Conservation (phyloP, 2,329 filamentous ascomycete species). For the Emmonsiellopsis sp. region DNA sequence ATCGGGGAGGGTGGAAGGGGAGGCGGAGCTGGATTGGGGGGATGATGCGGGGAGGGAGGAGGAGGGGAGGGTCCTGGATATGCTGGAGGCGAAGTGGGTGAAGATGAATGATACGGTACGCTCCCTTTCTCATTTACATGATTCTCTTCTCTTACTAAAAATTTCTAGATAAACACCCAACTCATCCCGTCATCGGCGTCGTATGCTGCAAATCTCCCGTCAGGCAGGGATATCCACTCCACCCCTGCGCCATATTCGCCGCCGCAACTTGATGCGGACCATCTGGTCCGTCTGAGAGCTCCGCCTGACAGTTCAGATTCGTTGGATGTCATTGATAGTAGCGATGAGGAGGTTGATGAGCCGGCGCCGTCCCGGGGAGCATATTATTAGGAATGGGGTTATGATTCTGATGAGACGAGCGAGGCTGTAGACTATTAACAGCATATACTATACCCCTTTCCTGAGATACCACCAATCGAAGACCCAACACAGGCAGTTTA, state of each 20-base stretch:
- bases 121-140: conserved; percentile 3
- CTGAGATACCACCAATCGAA: no score
- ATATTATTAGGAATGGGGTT: conserved; percentile 3
- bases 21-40: conserved; percentile 39
- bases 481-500: no score
- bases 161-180: conserved; percentile 65
- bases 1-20: conserved; percentile 20
- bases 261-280: conserved; percentile 54
- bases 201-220: conserved; percentile 70
- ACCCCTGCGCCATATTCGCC: conserved; percentile 57
- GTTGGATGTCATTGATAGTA: conserved; percentile 2
- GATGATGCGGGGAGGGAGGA: conserved; percentile 76
- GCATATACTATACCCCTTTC: no score
- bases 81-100: conserved; percentile 80
- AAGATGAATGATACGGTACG: conserved; percentile 86
- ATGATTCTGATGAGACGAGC: no score
- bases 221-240: conserved; percentile 72
- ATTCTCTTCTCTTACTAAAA: neutral
- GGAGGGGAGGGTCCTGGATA: conserved; percentile 74
- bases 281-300: conserved; percentile 36
- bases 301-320: conserved; percentile 6
- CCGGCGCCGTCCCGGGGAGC: neutral
- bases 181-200: conserved; percentile 60
- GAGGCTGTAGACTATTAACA: no score
- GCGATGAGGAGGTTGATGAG: conserved; percentile 5